These are phyloP conservation scores for Prunus kanzakura DNA, from an alignment of 306 rosid genomes.

Conservation along the genomic window DNA sequence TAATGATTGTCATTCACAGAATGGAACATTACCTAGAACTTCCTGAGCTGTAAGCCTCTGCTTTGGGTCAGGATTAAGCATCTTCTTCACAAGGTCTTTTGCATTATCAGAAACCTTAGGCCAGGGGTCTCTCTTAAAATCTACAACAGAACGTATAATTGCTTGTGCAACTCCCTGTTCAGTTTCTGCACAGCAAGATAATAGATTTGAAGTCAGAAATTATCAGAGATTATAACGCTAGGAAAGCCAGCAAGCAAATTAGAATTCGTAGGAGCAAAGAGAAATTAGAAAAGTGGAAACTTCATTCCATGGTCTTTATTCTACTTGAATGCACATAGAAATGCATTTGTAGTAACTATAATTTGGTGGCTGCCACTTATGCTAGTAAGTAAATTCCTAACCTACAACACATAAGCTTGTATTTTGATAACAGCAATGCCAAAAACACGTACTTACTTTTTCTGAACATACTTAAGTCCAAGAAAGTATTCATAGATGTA, in stretches of 20 bases:
- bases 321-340: background rate
- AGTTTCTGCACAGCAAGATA: constrained; percentile 65
- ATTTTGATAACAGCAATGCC: background rate
- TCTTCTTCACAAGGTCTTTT: constrained; percentile 92
- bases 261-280: background rate
- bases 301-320: background rate
- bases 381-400: background rate
- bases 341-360: background rate
- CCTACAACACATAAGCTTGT: background rate
- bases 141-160: constrained; percentile 78
- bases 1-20: background rate
- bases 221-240: background rate
- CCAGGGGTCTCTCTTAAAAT: constrained; percentile 97
- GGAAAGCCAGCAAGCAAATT: background rate
- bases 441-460: background rate
- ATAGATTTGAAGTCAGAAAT: constrained; percentile 3
- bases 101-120: constrained; percentile 96
- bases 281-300: background rate
- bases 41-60: constrained; percentile 78
- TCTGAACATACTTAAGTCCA: background rate
- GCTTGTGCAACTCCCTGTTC: constrained; percentile 99
- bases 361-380: background rate
- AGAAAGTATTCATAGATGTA: background rate
- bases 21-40: constrained; percentile 66
- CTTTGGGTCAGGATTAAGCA: constrained; percentile 91